phyloP scores from a whole-genome alignment of 371 early-diverging fungal genomes.

The Rhizomucor miehei region DNA sequence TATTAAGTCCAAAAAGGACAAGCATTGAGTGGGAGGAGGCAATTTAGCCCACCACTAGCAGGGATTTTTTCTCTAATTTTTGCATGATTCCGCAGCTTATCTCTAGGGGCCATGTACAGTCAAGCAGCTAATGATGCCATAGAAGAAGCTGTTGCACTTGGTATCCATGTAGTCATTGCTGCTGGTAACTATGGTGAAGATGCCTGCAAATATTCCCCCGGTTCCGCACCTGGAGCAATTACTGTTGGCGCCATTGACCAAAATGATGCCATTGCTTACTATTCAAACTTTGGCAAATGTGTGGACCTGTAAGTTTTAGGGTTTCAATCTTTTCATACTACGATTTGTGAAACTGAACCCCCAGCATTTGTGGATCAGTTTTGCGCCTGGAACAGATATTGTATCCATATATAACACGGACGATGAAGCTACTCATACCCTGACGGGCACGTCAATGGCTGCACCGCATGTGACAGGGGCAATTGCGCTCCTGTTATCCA shows the following conservation, averaged over 20 bases:
- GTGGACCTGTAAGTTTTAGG: constrained; percentile 63
- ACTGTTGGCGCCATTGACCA: constrained; percentile 87
- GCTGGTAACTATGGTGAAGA: constrained; percentile 65
- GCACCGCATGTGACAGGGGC: constrained; percentile 63
- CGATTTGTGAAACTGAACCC: too few relatives aligned
- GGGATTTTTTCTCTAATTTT: not conserved
- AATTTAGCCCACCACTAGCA: too few relatives aligned
- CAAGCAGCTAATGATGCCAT: constrained; percentile 59
- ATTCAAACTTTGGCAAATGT: constrained; percentile 78
- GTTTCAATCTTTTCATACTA: too few relatives aligned
- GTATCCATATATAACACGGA: constrained; percentile 55
- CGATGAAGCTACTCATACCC: constrained; percentile 27
- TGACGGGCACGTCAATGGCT: constrained; percentile 84
- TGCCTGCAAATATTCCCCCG: constrained; percentile 88
- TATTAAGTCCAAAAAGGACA: too few relatives aligned
- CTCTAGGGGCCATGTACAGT: constrained; percentile 54
- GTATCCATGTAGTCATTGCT: constrained; percentile 57
- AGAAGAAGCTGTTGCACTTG: constrained; percentile 45
- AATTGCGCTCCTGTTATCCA: constrained; percentile 36
- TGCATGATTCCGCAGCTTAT: constrained; percentile 31
- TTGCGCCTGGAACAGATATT: constrained; percentile 81
- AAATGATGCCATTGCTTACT: constrained; percentile 68
- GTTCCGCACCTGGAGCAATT: constrained; percentile 74
- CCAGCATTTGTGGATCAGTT: too few relatives aligned
- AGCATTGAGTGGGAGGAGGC: too few relatives aligned